phyloP scores from a whole-genome alignment of 805 yeast genomes.

The Saturnispora bothae region DNA sequence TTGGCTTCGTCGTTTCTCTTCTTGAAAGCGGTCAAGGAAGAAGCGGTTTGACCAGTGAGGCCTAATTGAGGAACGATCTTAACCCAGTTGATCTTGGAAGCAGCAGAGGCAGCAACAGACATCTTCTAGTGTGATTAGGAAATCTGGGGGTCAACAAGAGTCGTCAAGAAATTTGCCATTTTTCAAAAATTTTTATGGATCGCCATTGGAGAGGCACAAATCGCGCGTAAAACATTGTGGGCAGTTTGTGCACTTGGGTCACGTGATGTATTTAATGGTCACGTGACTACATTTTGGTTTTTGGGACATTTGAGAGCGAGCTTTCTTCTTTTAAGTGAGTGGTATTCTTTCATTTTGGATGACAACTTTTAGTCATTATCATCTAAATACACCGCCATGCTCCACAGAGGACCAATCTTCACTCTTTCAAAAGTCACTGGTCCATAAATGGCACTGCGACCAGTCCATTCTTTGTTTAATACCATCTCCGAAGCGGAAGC shows the following conservation, averaged over 20 bases:
- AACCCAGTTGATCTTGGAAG: constrained; percentile 88
- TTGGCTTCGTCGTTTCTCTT: constrained; percentile 98
- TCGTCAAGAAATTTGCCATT: background rate
- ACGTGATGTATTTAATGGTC: too few relatives aligned
- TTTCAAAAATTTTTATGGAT: background rate
- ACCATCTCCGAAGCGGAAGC: constrained; percentile 44
- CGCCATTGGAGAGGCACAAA: constrained; percentile 3
- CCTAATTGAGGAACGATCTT: constrained; percentile 81
- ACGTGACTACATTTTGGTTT: too few relatives aligned
- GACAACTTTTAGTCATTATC: constrained; percentile 11
- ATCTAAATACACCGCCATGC: constrained; percentile 5
- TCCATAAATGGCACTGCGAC: constrained; percentile 70
- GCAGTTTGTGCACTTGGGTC: too few relatives aligned
- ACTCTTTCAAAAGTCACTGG: constrained; percentile 8
- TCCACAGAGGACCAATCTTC: constrained; percentile 11
- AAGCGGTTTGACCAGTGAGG: constrained; percentile 84
- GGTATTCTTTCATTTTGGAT: background rate
- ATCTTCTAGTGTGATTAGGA: background rate
- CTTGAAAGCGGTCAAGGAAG: constrained; percentile 78
- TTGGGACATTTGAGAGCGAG: too few relatives aligned
- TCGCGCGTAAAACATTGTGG: background rate
- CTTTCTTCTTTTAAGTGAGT: background rate
- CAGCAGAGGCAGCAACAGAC: constrained; percentile 18
- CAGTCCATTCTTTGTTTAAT: constrained; percentile 66
- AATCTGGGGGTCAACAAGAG: background rate